Conservation (phyloP, 306 rosid species). For the Inga leiocalycina region DNA sequence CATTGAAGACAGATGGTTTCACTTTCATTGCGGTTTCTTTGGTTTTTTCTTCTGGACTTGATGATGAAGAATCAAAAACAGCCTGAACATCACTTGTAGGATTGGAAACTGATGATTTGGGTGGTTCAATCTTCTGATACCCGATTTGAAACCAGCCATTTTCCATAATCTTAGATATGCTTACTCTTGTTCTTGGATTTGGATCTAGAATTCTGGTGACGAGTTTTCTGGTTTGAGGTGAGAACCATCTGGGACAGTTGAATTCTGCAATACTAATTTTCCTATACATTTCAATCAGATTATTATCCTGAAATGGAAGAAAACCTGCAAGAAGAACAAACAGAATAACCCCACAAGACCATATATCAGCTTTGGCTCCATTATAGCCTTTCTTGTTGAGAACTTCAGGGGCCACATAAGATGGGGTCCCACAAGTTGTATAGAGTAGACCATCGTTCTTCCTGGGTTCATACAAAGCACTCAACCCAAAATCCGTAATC, state of each 20-base stretch:
- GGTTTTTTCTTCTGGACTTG: not conserved
- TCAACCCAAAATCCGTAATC: conserved; percentile 88
- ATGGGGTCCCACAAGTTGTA: conserved; percentile 95
- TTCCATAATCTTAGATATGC: conserved; percentile 64
- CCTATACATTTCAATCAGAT: conserved; percentile 84
- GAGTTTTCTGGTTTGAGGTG: conserved; percentile 61
- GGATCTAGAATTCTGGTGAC: conserved; percentile 81
- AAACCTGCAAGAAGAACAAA: conserved; percentile 89
- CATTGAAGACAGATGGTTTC: conserved; percentile 71
- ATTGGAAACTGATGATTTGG: not conserved
- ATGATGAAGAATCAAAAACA: not conserved
- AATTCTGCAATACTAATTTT: conserved; percentile 75
- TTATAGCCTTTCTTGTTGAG: conserved; percentile 77
- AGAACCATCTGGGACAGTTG: conserved; percentile 84
- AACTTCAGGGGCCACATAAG: conserved; percentile 93
- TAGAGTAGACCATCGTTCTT: conserved; percentile 86
- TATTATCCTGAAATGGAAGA: conserved; percentile 85
- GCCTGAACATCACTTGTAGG: not conserved
- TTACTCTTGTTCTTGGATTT: conserved; percentile 71
- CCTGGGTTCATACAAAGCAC: conserved; percentile 73
- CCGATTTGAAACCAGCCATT: conserved; percentile 77
- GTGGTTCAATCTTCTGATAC: not conserved
- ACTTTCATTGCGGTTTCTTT: not conserved
- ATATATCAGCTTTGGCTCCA: conserved; percentile 84
- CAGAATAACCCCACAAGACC: conserved; percentile 94